Percentiles rank a stretch among this genome's conserved stretches.
Conservation (phyloP, 371 early-diverging fungal genomes). For the Mortierella sp. region DNA sequence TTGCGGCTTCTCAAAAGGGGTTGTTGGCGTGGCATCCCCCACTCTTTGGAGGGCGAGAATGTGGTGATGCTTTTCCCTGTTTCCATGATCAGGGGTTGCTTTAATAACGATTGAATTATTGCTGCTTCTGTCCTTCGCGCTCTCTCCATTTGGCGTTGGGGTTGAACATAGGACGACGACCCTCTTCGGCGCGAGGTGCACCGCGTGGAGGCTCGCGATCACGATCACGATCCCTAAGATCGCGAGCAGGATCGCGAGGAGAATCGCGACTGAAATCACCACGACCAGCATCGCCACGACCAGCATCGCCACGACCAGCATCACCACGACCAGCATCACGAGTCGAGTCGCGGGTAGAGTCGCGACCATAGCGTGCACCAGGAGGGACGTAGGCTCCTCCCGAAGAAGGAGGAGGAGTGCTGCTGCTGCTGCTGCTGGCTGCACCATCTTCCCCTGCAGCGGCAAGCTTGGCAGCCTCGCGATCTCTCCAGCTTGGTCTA, state of each 20-base stretch:
- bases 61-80: no score
- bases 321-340: conserved; percentile 1
- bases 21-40: no score
- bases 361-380: conserved; percentile 7
- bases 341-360: no score
- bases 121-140: conserved; percentile 21
- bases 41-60: no score
- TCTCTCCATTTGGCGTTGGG: conserved; percentile 47
- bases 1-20: no score
- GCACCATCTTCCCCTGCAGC: conserved; percentile 23
- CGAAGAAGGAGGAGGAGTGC: conserved; percentile 14
- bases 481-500: conserved; percentile 52
- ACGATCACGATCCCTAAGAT: no score
- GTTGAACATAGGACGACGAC: conserved; percentile 37
- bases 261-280: conserved; percentile 1
- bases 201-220: background rate
- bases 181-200: background rate
- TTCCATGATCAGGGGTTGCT: no score
- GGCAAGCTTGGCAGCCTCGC: conserved; percentile 37
- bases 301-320: no score
- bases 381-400: conserved; percentile 36
- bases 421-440: conserved; percentile 5
- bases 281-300: background rate
- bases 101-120: no score
- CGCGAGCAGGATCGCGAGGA: conserved; percentile 1